Base-by-base conservation (phyloP, 108 stramenopile species). In the Nannochloropsis gaditana region DNA sequence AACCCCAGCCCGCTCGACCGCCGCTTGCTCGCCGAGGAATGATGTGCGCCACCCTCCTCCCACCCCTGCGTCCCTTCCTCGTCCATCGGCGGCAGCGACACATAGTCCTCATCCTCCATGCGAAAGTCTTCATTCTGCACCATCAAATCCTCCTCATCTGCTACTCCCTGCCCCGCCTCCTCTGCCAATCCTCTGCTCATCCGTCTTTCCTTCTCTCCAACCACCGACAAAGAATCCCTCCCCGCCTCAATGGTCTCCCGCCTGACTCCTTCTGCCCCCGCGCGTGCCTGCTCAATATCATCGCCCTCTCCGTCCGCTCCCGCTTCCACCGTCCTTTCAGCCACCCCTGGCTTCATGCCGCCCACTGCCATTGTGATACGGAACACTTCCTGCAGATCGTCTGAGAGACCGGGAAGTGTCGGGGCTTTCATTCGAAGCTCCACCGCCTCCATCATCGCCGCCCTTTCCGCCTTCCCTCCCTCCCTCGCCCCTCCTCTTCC, bases 31-130 rank as follows among this genome's bases (percentile, higher is more conserved):
- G 15, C 47, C 47, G 47, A 50, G 10, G 47, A 15, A 0, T 10
- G 47, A 10, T 50, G 47, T 10, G 15, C 10, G 15, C 11, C 47
- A 11, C 47, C 47, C 47, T 50, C 47, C 1, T 50, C 47, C 47
- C 15, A 10, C 47, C 47, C 47, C 15, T 15, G 1, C 47, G 0
- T 15, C 47, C 47, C 47, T 50, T 15, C 47, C 15, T 50, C 47
- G 11, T 10, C 10, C 11, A 15, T 11, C 0, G 47, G 47, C 10
- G 47, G 47, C 10, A 50, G 47, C 47, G 47, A 15, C 47, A 47
- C 44, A 3, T 84, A 43, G 45, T 84, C 83, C 45, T 84, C 83
- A 41, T 45, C 83, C 41, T 45, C 83, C 83, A 84, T 84, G 45
- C 47, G 45, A 45, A 84, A 84, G 45, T 84, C 43, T 41, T 84